Conservation (phyloP, 2,329 filamentous ascomycete species). For the Colletotrichum sp. region DNA sequence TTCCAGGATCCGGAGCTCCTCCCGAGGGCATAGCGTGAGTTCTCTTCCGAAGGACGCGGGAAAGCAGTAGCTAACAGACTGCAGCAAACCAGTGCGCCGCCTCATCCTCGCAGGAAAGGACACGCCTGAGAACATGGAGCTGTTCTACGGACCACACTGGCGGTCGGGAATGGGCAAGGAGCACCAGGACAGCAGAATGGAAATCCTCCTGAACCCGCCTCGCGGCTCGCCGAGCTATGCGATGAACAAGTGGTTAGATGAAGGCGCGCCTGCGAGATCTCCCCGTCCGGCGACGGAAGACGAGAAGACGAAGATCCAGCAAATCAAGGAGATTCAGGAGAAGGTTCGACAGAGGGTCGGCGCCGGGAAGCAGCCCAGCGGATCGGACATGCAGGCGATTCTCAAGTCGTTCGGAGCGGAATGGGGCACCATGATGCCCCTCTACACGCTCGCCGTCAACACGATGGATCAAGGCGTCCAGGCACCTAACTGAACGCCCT, state of each 20-base stretch:
- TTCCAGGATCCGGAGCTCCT: not conserved
- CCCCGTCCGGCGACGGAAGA: not conserved
- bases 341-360: not conserved
- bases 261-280: not conserved
- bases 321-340: not conserved
- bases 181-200: not conserved
- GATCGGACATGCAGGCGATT: not conserved
- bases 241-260: not conserved
- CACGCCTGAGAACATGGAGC: not conserved
- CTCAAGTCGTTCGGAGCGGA: not conserved
- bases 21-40: not conserved
- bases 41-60: not conserved
- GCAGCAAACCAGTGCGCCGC: not conserved
- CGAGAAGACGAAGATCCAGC: not conserved
- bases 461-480: not conserved
- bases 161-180: not conserved
- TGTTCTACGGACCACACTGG: not conserved
- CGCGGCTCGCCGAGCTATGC: not conserved
- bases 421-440: not conserved
- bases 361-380: accelerated
- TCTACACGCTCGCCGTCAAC: not conserved
- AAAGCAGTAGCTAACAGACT: not conserved
- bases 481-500: not conserved
- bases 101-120: not conserved
- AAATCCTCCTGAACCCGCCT: not conserved